A percentile compares a stretch with the other conserved stretches of the same genome.
These are phyloP conservation scores for Carex sylvatica DNA, from an alignment of 202 grass and related monocot species.

Conservation along the genomic window DNA sequence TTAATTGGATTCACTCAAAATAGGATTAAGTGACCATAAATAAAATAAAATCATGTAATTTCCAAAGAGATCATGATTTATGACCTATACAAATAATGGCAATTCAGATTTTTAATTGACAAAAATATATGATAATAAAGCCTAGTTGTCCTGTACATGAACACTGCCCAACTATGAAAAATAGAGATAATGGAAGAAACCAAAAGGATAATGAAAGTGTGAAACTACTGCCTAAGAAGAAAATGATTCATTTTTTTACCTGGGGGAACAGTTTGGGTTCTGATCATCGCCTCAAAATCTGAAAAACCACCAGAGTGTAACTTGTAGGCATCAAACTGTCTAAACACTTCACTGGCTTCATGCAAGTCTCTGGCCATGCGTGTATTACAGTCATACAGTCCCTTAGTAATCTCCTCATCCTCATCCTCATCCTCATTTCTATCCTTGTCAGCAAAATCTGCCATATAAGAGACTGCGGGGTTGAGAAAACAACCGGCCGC, in stretches of 20 bases:
- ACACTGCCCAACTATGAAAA: not conserved
- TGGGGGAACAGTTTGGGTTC: slow-evolving; percentile 40
- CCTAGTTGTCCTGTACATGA: not conserved
- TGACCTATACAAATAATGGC: not conserved
- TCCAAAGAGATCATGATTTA: not conserved
- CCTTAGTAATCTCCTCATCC: slow-evolving; percentile 66
- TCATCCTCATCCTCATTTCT: slow-evolving; percentile 31
- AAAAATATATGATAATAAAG: not conserved
- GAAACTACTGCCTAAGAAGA: slow-evolving; percentile 8
- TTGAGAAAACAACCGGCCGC: slow-evolving; percentile 66
- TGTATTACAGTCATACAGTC: slow-evolving; percentile 42
- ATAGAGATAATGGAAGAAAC: not conserved
- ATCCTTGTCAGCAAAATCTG: slow-evolving; percentile 9
- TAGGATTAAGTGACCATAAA: not conserved
- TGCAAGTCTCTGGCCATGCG: slow-evolving; percentile 29
- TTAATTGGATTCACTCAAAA: not conserved
- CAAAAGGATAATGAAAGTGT: not conserved
- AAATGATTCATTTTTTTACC: slow-evolving; percentile 35
- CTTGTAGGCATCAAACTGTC: slow-evolving; percentile 59
- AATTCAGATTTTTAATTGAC: not conserved
- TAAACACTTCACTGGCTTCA: slow-evolving; percentile 28
- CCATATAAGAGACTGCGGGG: slow-evolving; percentile 58
- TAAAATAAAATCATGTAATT: not conserved
- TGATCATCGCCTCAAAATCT: slow-evolving; percentile 30
- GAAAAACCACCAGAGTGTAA: slow-evolving; percentile 42